phyloP scores from a whole-genome alignment of 2,329 filamentous ascomycete species.

The Ophiocordyceps camponoti-saundersi region DNA sequence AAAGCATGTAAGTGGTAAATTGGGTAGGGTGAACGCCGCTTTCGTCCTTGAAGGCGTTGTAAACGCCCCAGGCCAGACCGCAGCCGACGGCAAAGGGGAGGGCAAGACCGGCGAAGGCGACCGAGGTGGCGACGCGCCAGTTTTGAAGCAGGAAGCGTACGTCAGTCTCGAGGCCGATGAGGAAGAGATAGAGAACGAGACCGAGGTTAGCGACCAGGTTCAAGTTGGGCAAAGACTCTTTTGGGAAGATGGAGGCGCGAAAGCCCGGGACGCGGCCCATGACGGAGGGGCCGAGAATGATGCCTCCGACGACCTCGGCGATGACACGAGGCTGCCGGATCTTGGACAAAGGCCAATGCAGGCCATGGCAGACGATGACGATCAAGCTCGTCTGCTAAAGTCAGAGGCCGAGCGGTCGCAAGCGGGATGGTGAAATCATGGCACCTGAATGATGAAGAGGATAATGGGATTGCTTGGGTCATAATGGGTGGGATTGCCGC shows the following conservation, averaged over 20 bases:
- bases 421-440: not conserved
- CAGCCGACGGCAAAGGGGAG: slow-evolving; percentile 70
- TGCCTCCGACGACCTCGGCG: slow-evolving; percentile 70
- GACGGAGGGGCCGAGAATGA: slow-evolving; percentile 71
- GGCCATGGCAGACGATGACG: slow-evolving; percentile 27
- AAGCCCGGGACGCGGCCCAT: slow-evolving; percentile 78
- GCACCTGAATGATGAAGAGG: slow-evolving; percentile 58
- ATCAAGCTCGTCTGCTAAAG: slow-evolving; percentile 21
- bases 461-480: slow-evolving; percentile 56
- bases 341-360: slow-evolving; percentile 62
- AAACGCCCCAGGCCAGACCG: slow-evolving; percentile 67
- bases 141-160: slow-evolving; percentile 61
- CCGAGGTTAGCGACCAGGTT: slow-evolving; percentile 69
- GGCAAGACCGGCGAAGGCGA: slow-evolving; percentile 64
- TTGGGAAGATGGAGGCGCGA: slow-evolving; percentile 58
- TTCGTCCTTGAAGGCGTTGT: slow-evolving; percentile 47
- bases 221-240: slow-evolving; percentile 56
- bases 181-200: slow-evolving; percentile 69
- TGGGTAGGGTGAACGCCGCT: slow-evolving; percentile 20
- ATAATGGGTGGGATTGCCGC: slow-evolving; percentile 50
- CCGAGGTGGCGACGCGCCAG: slow-evolving; percentile 63
- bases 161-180: slow-evolving; percentile 78
- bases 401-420: not conserved
- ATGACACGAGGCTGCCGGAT: slow-evolving; percentile 70
- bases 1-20: slow-evolving; percentile 43